Base-by-base conservation (phyloP, 108 stramenopile genomes). In the Skeletonema tropicum region DNA sequence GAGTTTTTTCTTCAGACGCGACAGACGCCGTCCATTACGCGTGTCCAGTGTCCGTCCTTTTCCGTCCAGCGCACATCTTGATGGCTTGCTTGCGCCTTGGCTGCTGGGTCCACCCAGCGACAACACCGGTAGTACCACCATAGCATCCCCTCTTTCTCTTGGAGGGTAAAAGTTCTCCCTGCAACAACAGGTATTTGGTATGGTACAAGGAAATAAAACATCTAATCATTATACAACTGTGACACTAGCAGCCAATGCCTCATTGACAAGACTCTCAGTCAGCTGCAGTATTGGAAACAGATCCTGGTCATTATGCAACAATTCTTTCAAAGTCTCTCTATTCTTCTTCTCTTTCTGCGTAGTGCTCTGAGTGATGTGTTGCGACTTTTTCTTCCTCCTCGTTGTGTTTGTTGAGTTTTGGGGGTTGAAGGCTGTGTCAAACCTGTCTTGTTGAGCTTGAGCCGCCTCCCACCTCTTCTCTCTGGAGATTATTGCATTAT, bases 221-320 rank as follows among this genome's bases (percentile, higher is more conserved):
- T 5, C 12, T 52, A 26, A 36, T 66, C 26, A 3, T 7, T 55
- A 55, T 55, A 55, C 57, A 30, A 41, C 11, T 21, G 32, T 30
- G 12, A 3, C 59, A 32, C 26, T 70, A 9, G 7, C 31, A 36
- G 31, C 10, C 52, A 76, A 48, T 8, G 79, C 79, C 23, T 80
- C 39, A 42, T 80, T 49, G 6, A 77, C 77, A 49, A 79, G 71
- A 58, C 32, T 59, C 39, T 79, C 72, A 19, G 73, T 77, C 42
- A 45, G 7, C 46, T 57, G 74, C 52, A 83, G 38, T 45, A 83
- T 76, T 14, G 71, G 77, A 30, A 68, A 73, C 31, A 78, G 67
- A 19, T 57, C 55, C 10, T 45, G 7, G 60, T 70, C 76, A 6
- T 74, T 72, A 58, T 68, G 59, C 58, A 83, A 49, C 58, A 45